Conservation (phyloP, 139 green algal species). For the Diplosphaera chodatii region DNA sequence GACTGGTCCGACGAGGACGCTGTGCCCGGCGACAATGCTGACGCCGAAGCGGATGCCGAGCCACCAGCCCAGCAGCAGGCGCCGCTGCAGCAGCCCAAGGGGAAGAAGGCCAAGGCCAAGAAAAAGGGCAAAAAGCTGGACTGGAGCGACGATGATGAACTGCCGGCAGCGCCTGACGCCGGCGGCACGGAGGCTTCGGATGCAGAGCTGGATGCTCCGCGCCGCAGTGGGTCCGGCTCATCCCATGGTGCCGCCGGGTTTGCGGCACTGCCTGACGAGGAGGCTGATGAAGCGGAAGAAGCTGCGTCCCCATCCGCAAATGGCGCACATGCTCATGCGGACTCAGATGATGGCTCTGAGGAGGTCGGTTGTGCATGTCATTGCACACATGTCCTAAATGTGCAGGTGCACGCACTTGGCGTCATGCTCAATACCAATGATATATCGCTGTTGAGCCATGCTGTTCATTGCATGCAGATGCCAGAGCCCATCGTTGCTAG, state of each 20-base stretch:
- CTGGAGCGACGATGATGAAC: conserved; percentile 54
- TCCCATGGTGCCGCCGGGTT: conserved; percentile 2
- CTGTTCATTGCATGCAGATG: neutral
- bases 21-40: neutral
- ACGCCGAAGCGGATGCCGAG: conserved; percentile 9
- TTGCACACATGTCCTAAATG: too few species aligned
- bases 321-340: conserved; percentile 33
- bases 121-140: conserved; percentile 56
- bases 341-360: conserved; percentile 23
- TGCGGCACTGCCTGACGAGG: conserved; percentile 30
- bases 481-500: conserved; percentile 27
- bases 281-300: conserved; percentile 25
- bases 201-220: neutral
- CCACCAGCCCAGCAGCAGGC: conserved; percentile 4
- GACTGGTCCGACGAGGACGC: conserved; percentile 17
- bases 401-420: conserved; percentile 25
- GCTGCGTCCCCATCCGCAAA: neutral
- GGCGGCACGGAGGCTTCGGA: conserved; percentile 7
- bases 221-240: neutral
- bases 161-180: conserved; percentile 6
- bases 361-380: conserved; percentile 8
- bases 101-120: conserved; percentile 29
- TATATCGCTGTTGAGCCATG: too few species aligned
- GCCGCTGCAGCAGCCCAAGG: neutral
- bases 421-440: too few species aligned